Base-by-base conservation (phyloP, 1,284 basidiomycete genomes). In the Heterobasidion irregulare region DNA sequence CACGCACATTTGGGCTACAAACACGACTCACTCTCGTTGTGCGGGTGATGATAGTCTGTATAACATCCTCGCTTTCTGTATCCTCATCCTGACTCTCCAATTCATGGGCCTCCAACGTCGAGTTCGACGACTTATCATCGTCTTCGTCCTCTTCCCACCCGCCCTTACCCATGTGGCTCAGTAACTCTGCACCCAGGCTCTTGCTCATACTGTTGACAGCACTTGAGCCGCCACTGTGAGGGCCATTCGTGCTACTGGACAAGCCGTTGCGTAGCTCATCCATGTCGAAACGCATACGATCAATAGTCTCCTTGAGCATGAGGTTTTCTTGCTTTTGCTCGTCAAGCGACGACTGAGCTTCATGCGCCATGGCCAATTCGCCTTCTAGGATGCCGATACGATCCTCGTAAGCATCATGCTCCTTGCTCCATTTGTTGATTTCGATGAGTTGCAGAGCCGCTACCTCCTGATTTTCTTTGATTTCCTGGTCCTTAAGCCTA, bases 271-370 rank as follows among this genome's bases (percentile, higher is more conserved):
- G 78, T 72, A 94, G 80, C 69, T 94, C 92, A 62, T 95, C 93
- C 76, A 95, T 83, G 63, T 96, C 93, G 61, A 86, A 93, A 36
- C 89, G 78, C 79, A 95, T 83, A 36, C 92, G 80, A 66, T 95
- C 92, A 62, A 96, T 95, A 0, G 93, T 95, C 74, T 96, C 93
- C 66, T 94, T 94, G 58, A 95, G 76, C 66, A 90, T 72, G 59
- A 94, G 66, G 63, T 95, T 96, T 75, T 95, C 92, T 64, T 92
- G 89, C 71, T 94, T 94, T 72, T 95, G 92, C 61, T 87, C 86
- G 56, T 94, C 90, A 38, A 95, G 78, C 57, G 84, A 78, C 0
- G 73, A 75, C 54, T 89, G 83, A 0, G 87, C 83, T 59, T 83
- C 79, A 49, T 86, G 82, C 1, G 90, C 88, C 16, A 80, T 62